phyloP scores from a whole-genome alignment of 2,329 filamentous ascomycete genomes.

The Podosphaera leucotricha region DNA sequence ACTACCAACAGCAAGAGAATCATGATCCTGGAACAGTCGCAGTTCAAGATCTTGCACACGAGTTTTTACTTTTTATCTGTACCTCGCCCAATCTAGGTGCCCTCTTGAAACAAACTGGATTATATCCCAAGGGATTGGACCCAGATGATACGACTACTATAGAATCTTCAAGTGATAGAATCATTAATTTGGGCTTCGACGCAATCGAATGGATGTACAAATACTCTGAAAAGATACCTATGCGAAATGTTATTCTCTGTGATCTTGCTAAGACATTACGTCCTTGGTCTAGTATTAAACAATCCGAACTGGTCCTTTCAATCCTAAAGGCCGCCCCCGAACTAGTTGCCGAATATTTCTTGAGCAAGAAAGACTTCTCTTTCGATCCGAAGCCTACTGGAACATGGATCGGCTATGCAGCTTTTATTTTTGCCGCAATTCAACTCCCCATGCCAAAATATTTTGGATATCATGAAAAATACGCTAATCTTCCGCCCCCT shows the following conservation, averaged over 20 bases:
- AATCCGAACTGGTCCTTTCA: conserved; percentile 57
- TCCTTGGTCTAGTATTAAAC: conserved; percentile 59
- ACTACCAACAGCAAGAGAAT: conserved; percentile 27
- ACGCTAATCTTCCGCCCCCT: conserved; percentile 49
- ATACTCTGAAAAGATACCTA: conserved; percentile 39
- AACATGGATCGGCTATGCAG: conserved; percentile 85
- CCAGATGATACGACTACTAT: conserved; percentile 25
- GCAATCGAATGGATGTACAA: conserved; percentile 46
- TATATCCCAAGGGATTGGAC: conserved; percentile 53
- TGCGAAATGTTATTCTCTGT: conserved; percentile 59
- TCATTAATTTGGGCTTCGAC: conserved; percentile 42
- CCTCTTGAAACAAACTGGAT: conserved; percentile 53
- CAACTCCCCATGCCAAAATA: conserved; percentile 46
- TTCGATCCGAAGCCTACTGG: conserved; percentile 82
- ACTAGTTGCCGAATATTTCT: conserved; percentile 69
- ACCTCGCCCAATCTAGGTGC: conserved; percentile 51
- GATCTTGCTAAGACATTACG: conserved; percentile 58
- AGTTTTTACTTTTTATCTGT: conserved; percentile 52
- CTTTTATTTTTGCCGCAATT: conserved; percentile 65
- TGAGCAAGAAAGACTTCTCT: conserved; percentile 53
- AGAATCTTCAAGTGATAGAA: conserved; percentile 16
- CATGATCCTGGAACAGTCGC: conserved; percentile 21
- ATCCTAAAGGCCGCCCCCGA: conserved; percentile 71
- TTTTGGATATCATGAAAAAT: conserved; percentile 43
- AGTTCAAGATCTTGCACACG: conserved; percentile 47